Evolutionary conservation across 2,329 filamentous ascomycete species (phyloP).

Genomic region (Metarhizium guizhouense): DNA sequence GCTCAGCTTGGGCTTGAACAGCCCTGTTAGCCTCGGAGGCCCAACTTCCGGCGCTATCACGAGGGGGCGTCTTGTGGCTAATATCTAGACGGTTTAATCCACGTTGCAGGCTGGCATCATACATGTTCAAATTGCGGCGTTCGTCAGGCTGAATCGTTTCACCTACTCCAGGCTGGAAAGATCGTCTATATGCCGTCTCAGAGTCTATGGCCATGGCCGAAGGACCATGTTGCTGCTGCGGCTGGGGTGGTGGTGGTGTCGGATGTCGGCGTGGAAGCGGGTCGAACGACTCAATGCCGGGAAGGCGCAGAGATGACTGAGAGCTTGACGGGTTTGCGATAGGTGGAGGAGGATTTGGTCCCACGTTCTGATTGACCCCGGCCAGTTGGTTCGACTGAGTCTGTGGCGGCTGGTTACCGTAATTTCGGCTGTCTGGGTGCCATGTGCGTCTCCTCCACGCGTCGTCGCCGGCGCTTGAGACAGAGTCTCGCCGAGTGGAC

Average conservation of each 20-base stretch:
- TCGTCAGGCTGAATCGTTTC: slow-evolving; percentile 32
- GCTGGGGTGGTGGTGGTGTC: slow-evolving; percentile 38
- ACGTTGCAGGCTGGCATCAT: slow-evolving; percentile 58
- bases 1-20: slow-evolving; percentile 44
- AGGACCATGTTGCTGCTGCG: slow-evolving; percentile 45
- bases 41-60: slow-evolving; percentile 46
- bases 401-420: slow-evolving; percentile 43
- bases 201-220: slow-evolving; percentile 73
- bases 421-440: slow-evolving; percentile 70
- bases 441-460: slow-evolving; percentile 80
- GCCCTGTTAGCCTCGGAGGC: slow-evolving; percentile 47
- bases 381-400: slow-evolving; percentile 64
- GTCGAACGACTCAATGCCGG: slow-evolving; percentile 89
- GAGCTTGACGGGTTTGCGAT: slow-evolving; percentile 36
- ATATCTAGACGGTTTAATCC: slow-evolving; percentile 61
- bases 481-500: slow-evolving; percentile 54
- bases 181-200: slow-evolving; percentile 27
- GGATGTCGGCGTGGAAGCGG: slow-evolving; percentile 50
- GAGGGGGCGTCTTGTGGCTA: slow-evolving; percentile 38
- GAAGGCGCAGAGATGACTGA: slow-evolving; percentile 59
- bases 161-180: slow-evolving; percentile 17
- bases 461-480: slow-evolving; percentile 54
- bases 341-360: slow-evolving; percentile 43
- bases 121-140: slow-evolving; percentile 43
- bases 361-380: slow-evolving; percentile 60